These are phyloP conservation scores for rapeseed (Brassica napus) DNA, from an alignment of 345 rosid genomes.

Conservation along the genomic window Da-Ae NC_063436.1:4687501-4688000, in stretches of 20 bases:
- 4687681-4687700: no score
- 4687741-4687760: no score
- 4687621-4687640: conserved; percentile 52
- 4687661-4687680: neutral
- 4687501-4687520: conserved; percentile 8
- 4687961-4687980: conserved; percentile 88
- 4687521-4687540: neutral
- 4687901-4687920: no score
- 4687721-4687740: no score
- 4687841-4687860: no score
- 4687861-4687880: no score
- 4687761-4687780: no score
- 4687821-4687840: no score
- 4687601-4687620: conserved; percentile 93
- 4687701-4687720: no score
- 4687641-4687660: neutral
- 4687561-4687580: conserved; percentile 92
- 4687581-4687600: conserved; percentile 97
- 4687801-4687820: no score
- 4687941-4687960: conserved; percentile 93
- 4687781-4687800: no score
- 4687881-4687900: no score
- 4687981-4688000: conserved; percentile 94
- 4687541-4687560: conserved; percentile 69
- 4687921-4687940: conserved; percentile 1